Base-by-base conservation (phyloP, 257 asterid genomes). In the Craterostigma plantagineum region DNA sequence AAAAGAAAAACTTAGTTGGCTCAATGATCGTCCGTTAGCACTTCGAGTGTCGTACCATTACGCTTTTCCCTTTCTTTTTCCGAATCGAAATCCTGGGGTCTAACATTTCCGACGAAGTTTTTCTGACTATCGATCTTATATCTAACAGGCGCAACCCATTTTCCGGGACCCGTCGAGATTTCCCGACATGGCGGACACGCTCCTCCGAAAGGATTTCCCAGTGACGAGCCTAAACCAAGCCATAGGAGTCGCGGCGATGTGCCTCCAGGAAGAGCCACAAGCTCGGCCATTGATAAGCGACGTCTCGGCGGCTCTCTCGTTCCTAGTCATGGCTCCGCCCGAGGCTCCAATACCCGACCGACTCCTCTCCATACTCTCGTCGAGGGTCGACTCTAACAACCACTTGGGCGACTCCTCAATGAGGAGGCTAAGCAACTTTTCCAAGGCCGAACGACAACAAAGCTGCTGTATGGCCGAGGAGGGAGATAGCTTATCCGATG, bases 241-340 rank as follows among this genome's bases (percentile, higher is more conserved):
- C 0, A 77, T 80, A 11, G 93, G 91, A 37, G 68, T 80, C 4
- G 81, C 86, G 13, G 91, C 93, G 13, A 80, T 80, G 93, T 80
- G 93, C 48, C 68, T 80, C 11, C 91, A 76, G 56, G 93, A 80
- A 11, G 86, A 80, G 43, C 82, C 93, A 1, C 33, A 48, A 8
- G 91, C 80, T 0, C 81, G 93, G 1, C 93, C 93, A 14, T 63
- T 73, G 57, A 71, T 76, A 49, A 63, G 68, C 6, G 93, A 80
- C 46, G 63, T 80, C 10, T 69, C 79, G 7, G 81, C 77, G n/a
- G 84, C 91, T 8, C 75, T 79, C 9, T 54, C 62, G 58, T 79
- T 69, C 57, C 75, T 75, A 2, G 69, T 78, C 3, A 58, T 62
- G 69, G 76, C 85, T 11, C 66, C 65, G 0, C 72, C 74, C 0